Conservation (phyloP, 768 basidiomycete genomes). For the Tulasnella sp. region DNA sequence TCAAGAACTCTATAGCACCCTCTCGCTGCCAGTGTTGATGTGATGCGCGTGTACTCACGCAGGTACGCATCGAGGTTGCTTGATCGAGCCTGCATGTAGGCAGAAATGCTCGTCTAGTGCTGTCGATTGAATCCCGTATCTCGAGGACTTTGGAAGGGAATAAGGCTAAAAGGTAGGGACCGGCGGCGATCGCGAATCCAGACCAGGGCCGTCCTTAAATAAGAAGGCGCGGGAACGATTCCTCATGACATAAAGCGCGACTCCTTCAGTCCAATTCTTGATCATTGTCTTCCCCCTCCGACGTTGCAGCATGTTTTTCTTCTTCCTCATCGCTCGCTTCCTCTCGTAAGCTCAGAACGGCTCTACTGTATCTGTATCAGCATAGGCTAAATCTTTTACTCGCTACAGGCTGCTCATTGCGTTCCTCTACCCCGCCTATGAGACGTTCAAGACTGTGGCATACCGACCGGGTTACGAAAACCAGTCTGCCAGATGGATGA, state of each 20-base stretch:
- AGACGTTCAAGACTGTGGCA: constrained; percentile 87
- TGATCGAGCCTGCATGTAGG: no score
- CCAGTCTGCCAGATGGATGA: constrained; percentile 88
- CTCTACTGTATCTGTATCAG: not conserved
- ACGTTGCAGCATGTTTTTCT: not conserved
- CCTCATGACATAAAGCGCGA: not conserved
- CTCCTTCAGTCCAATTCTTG: not conserved
- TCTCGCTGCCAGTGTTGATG: no score
- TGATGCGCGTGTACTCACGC: no score
- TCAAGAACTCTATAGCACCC: no score
- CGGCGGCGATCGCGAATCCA: not conserved
- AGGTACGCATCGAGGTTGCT: no score
- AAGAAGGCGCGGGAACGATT: not conserved
- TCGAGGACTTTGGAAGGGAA: not conserved
- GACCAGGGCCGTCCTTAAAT: not conserved
- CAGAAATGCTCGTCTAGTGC: no score
- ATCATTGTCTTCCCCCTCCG: not conserved
- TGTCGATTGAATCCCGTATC: no score
- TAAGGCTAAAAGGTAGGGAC: not conserved
- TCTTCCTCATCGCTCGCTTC: constrained; percentile 7
- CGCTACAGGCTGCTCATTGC: constrained; percentile 44
- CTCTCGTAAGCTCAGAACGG: not conserved
- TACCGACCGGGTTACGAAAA: constrained; percentile 74
- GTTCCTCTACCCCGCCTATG: constrained; percentile 89
- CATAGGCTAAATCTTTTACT: not conserved